phyloP scores from a whole-genome alignment of 306 rosid species.

The Prunus padus region DNA sequence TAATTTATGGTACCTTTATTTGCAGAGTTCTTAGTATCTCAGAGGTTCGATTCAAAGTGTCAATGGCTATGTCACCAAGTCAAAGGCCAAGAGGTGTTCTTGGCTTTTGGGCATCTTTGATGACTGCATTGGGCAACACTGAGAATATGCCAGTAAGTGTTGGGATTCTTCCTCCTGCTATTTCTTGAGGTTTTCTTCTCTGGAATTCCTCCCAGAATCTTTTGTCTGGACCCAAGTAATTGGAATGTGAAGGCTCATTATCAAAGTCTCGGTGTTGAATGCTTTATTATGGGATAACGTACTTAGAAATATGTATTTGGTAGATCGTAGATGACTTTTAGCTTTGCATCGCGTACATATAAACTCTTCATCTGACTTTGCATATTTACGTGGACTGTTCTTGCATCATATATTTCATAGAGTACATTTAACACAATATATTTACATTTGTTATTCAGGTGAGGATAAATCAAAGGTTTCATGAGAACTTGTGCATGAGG shows the following conservation, averaged over 20 bases:
- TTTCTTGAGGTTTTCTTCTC: background rate
- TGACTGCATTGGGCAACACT: conserved; percentile 98
- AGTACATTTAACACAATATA: conserved; percentile 14
- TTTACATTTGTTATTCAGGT: conserved; percentile 53
- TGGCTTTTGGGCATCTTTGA: conserved; percentile 98
- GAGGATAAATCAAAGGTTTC: conserved; percentile 80
- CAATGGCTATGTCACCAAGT: conserved; percentile 93
- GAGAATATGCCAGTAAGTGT: conserved; percentile 95
- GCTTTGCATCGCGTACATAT: background rate
- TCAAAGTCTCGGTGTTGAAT: background rate
- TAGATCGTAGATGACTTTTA: background rate
- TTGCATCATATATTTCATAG: conserved; percentile 4
- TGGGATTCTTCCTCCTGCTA: conserved; percentile 19
- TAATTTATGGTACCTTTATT: conserved; percentile 35
- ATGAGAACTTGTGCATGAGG: conserved; percentile 86
- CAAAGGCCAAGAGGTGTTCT: conserved; percentile 95
- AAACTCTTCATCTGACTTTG: background rate
- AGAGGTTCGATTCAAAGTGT: conserved; percentile 85
- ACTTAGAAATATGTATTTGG: background rate
- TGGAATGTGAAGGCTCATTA: background rate
- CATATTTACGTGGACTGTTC: background rate
- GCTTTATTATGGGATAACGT: background rate
- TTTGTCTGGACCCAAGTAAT: background rate
- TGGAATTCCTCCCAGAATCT: background rate
- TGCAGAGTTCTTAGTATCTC: conserved; percentile 80